phyloP scores from a whole-genome alignment of 257 asterid species.

The Echites panduratus region DNA sequence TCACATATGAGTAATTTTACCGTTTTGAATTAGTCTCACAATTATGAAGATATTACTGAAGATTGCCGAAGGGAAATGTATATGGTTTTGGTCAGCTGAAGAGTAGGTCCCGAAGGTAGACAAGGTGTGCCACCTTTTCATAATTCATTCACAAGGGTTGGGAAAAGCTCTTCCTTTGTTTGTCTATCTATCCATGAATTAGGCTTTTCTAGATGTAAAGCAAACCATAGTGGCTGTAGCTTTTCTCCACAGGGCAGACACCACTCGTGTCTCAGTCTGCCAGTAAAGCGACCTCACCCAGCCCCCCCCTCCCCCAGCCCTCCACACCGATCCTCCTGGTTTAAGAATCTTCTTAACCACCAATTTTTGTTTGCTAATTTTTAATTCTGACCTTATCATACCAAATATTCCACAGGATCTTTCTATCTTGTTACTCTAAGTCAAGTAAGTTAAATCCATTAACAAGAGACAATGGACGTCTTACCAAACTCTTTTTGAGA shows the following conservation, averaged over 20 bases:
- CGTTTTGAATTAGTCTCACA: too few species aligned
- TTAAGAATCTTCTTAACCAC: constrained; percentile 18
- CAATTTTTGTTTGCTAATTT: not conserved
- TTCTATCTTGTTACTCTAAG: not conserved
- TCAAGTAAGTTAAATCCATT: not conserved
- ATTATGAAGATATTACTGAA: too few species aligned
- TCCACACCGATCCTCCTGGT: not conserved
- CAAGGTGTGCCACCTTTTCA: constrained; percentile 32
- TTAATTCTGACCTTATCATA: not conserved
- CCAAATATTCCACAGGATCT: not conserved
- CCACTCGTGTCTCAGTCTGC: constrained; percentile 22
- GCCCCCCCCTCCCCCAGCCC: too few species aligned
- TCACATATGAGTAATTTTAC: too few species aligned
- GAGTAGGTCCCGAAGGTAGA: constrained; percentile 17
- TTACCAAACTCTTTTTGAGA: constrained; percentile 3
- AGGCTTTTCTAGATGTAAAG: constrained; percentile 24
- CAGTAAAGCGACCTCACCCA: constrained; percentile 14
- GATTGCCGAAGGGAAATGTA: too few species aligned
- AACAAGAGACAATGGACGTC: not conserved
- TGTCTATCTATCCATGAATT: constrained; percentile 7
- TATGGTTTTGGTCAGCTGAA: constrained; percentile 7
- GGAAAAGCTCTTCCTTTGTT: constrained; percentile 14
- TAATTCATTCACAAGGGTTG: constrained; percentile 31
- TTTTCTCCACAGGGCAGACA: constrained; percentile 20
- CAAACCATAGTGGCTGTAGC: constrained; percentile 25